These are phyloP conservation scores for Wickerhamiella infanticola DNA, from an alignment of 1,139 yeast species.

Conservation along the genomic window DNA sequence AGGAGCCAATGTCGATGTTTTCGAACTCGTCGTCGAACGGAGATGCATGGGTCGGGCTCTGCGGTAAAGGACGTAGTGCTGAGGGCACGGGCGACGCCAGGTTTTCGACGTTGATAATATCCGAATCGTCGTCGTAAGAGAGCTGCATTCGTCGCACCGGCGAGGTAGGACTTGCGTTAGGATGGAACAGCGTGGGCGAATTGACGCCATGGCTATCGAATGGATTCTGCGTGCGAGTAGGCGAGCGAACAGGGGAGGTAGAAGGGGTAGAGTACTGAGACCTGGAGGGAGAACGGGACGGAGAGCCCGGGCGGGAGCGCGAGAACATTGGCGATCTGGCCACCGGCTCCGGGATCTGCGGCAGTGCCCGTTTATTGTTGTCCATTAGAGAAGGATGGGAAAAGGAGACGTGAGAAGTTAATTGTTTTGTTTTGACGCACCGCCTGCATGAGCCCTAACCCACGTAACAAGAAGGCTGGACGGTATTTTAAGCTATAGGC, in stretches of 20 bases:
- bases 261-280: neutral
- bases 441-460: neutral
- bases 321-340: constrained; percentile 1
- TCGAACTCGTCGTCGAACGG: neutral
- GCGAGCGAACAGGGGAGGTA: neutral
- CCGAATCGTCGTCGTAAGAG: neutral
- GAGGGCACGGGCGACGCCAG: neutral
- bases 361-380: constrained; percentile 1
- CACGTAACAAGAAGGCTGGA: neutral
- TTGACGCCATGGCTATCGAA: neutral
- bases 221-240: neutral
- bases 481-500: neutral
- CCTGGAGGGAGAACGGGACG: neutral
- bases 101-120: neutral
- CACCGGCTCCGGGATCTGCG: constrained; percentile 2
- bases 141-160: constrained; percentile 1
- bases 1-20: neutral
- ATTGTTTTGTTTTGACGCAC: neutral
- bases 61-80: neutral
- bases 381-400: neutral
- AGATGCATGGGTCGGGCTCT: neutral
- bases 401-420: neutral
- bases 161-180: neutral
- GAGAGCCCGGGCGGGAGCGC: neutral
- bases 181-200: neutral